Evolutionary conservation across 2,329 filamentous ascomycete genomes (phyloP).

Genomic region (Aspergillus ibericus): DNA sequence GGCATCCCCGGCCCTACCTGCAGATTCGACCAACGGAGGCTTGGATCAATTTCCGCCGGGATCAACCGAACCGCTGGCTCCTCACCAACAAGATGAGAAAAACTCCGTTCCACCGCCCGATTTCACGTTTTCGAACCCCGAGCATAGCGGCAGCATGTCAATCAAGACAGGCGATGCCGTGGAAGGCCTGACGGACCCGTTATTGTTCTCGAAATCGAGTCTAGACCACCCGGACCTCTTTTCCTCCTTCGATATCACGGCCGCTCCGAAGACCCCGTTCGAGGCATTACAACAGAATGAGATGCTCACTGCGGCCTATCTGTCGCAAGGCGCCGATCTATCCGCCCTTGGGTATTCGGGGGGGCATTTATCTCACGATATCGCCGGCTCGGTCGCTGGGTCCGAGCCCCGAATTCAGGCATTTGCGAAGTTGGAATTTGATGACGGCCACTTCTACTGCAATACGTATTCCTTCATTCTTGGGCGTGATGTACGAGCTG

Average conservation of each 20-base stretch:
- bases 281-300: constrained; percentile 43
- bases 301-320: constrained; percentile 40
- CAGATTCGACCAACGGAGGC: constrained; percentile 11
- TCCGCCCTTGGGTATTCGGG: constrained; percentile 36
- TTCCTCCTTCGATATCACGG: constrained; percentile 35
- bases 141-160: constrained; percentile 2
- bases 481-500: constrained; percentile 60
- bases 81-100: constrained; percentile 14
- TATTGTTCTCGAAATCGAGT: constrained; percentile 32
- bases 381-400: constrained; percentile 37
- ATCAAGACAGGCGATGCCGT: constrained; percentile 25
- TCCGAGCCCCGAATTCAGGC: constrained; percentile 54
- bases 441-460: constrained; percentile 66
- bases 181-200: constrained; percentile 35
- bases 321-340: constrained; percentile 37
- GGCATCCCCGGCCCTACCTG: constrained; percentile 7
- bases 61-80: not conserved
- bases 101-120: constrained; percentile 11
- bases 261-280: constrained; percentile 34
- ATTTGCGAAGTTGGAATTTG: constrained; percentile 64
- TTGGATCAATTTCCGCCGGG: constrained; percentile 12
- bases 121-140: constrained; percentile 14
- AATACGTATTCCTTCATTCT: constrained; percentile 63
- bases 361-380: constrained; percentile 28
- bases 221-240: constrained; percentile 37